These are phyloP conservation scores for Nissolia schottii DNA, from an alignment of 306 rosid genomes.

Conservation along the genomic window DNA sequence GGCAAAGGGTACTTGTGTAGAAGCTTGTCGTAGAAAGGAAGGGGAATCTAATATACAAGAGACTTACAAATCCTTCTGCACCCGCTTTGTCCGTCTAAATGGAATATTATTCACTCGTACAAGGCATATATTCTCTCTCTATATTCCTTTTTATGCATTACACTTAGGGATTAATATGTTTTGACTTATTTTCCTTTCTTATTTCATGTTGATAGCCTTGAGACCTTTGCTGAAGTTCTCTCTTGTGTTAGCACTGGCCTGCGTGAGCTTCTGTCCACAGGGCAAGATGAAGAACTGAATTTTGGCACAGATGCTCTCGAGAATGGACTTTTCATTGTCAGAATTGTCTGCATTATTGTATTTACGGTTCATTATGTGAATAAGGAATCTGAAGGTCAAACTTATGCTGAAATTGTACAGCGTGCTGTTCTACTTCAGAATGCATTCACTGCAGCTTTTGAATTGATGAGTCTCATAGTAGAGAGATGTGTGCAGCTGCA, in stretches of 20 bases:
- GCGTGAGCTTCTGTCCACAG: conserved; percentile 58
- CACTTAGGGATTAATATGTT: background rate
- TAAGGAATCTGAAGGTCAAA: conserved; percentile 85
- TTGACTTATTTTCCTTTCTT: conserved; percentile 17
- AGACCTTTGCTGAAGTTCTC: conserved; percentile 80
- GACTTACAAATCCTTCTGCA: conserved; percentile 58
- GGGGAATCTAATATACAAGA: conserved; percentile 41
- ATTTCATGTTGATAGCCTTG: conserved; percentile 52
- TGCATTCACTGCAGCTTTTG: conserved; percentile 79
- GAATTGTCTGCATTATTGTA: conserved; percentile 67
- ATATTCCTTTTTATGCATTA: background rate
- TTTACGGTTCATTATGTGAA: conserved; percentile 74
- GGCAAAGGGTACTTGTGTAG: conserved; percentile 37
- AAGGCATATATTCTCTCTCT: conserved; percentile 42
- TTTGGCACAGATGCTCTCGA: conserved; percentile 67
- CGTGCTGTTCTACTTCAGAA: conserved; percentile 80
- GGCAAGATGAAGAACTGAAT: conserved; percentile 60
- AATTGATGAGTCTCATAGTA: conserved; percentile 68
- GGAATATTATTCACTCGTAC: conserved; percentile 93
- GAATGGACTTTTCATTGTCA: conserved; percentile 65
- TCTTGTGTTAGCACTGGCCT: conserved; percentile 56
- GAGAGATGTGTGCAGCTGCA: conserved; percentile 65
- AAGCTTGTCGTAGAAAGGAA: conserved; percentile 45
- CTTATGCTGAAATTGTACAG: conserved; percentile 88
- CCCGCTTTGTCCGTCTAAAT: conserved; percentile 80